Evolutionary conservation across 2,329 filamentous ascomycete genomes (phyloP).

Genomic region (Escovopsis sp.): DNA sequence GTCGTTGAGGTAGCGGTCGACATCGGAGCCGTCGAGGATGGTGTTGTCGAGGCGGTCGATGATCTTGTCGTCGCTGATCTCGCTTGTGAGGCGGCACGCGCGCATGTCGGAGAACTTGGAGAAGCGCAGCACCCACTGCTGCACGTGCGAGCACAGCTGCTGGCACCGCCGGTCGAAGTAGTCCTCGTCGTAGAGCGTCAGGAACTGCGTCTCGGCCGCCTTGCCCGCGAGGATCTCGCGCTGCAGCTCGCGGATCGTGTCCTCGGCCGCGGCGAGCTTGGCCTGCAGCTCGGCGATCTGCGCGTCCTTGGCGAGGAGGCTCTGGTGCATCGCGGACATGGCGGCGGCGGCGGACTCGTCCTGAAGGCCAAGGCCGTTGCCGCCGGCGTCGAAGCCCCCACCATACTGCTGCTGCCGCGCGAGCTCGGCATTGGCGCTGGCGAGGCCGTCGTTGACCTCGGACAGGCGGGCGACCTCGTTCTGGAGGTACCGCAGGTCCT

Average conservation of each 20-base stretch:
- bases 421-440: conserved; percentile 62
- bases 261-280: conserved; percentile 60
- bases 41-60: conserved; percentile 90
- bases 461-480: conserved; percentile 67
- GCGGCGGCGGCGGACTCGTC: conserved; percentile 59
- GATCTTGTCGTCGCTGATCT: conserved; percentile 83
- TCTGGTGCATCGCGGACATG: conserved; percentile 38
- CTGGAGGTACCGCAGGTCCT: conserved; percentile 64
- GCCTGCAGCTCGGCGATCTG: conserved; percentile 66
- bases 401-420: too few relatives aligned
- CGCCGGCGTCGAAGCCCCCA: too few relatives aligned
- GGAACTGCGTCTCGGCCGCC: conserved; percentile 53
- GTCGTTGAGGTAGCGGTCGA: conserved; percentile 75
- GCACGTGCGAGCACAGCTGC: conserved; percentile 85
- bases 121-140: conserved; percentile 95
- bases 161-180: conserved; percentile 92
- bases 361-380: conserved; percentile 54
- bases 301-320: conserved; percentile 65
- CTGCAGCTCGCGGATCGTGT: conserved; percentile 37
- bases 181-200: conserved; percentile 73
- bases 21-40: conserved; percentile 84
- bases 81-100: conserved; percentile 65
- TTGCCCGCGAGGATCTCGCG: conserved; percentile 41
- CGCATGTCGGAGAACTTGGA: conserved; percentile 94
- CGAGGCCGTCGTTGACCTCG: conserved; percentile 68